Evolutionary conservation across 441 rosid species (phyloP).

Genomic region (Gossypium davidsonii): DNA sequence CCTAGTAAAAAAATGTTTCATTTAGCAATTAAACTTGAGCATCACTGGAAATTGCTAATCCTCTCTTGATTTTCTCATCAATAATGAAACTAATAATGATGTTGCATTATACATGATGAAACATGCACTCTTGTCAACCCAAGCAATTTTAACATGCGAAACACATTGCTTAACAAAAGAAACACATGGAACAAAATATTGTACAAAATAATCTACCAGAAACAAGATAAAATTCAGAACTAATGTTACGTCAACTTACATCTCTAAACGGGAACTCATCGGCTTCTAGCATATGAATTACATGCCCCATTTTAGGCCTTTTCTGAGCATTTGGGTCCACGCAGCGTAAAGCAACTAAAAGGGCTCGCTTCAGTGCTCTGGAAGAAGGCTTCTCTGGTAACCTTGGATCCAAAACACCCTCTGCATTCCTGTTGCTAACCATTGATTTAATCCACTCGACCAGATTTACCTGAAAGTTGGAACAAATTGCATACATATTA

Average conservation of each 20-base stretch:
- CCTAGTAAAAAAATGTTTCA: not conserved
- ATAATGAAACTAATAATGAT: not conserved
- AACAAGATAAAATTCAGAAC: too few relatives aligned
- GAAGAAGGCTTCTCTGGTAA: conserved; percentile 62
- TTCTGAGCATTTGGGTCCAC: conserved; percentile 86
- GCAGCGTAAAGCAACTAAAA: conserved; percentile 80
- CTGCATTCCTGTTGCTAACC: conserved; percentile 66
- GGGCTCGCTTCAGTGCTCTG: conserved; percentile 70
- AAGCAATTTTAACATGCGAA: too few relatives aligned
- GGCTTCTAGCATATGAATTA: conserved; percentile 93
- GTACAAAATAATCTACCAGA: too few relatives aligned
- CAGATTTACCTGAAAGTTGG: conserved; percentile 54
- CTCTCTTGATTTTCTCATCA: not conserved
- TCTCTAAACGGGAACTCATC: conserved; percentile 67
- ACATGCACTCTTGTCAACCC: too few relatives aligned
- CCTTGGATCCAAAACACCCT: conserved; percentile 75
- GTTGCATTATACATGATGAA: too few relatives aligned
- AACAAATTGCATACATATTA: not conserved
- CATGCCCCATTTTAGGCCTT: conserved; percentile 91
- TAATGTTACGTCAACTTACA: conserved; percentile 27
- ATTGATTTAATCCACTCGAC: conserved; percentile 83
- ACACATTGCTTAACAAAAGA: too few relatives aligned
- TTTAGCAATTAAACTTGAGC: not conserved
- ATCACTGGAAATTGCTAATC: not conserved
- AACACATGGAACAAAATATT: too few relatives aligned